Evolutionary conservation across 2,329 filamentous ascomycete species (phyloP).

Genomic region (Rosellinia necatrix): DNA sequence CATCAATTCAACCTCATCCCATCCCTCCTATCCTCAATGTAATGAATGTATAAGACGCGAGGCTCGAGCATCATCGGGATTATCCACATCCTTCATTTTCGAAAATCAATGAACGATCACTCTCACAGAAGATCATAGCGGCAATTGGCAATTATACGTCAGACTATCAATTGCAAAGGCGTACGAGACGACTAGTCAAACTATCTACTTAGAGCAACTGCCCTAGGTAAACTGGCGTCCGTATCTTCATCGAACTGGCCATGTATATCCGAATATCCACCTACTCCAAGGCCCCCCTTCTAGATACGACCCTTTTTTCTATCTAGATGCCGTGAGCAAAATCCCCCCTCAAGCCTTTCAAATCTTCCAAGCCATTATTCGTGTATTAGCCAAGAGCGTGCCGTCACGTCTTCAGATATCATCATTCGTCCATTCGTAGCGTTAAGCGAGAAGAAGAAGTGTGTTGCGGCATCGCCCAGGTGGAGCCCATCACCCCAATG

Average conservation of each 20-base stretch:
- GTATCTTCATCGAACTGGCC: background rate
- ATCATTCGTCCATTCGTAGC: too few relatives aligned
- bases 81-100: too few relatives aligned
- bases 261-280: background rate
- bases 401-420: background rate
- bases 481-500: background rate
- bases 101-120: too few relatives aligned
- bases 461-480: background rate
- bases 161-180: background rate
- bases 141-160: too few relatives aligned
- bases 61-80: too few relatives aligned
- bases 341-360: background rate
- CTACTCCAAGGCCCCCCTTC: background rate
- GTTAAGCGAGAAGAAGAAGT: background rate
- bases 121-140: background rate
- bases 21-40: background rate
- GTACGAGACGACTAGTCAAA: background rate
- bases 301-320: background rate
- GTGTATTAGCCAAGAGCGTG: constrained; percentile 2
- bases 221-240: too few relatives aligned
- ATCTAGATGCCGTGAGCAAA: background rate
- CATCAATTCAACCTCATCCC: constrained; percentile 16
- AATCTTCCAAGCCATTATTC: constrained; percentile 10
- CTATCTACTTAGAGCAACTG: too few relatives aligned
- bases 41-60: too few relatives aligned